These are phyloP conservation scores for Solioccasus polychromus DNA, from an alignment of 768 basidiomycete genomes.

Conservation along the genomic window DNA sequence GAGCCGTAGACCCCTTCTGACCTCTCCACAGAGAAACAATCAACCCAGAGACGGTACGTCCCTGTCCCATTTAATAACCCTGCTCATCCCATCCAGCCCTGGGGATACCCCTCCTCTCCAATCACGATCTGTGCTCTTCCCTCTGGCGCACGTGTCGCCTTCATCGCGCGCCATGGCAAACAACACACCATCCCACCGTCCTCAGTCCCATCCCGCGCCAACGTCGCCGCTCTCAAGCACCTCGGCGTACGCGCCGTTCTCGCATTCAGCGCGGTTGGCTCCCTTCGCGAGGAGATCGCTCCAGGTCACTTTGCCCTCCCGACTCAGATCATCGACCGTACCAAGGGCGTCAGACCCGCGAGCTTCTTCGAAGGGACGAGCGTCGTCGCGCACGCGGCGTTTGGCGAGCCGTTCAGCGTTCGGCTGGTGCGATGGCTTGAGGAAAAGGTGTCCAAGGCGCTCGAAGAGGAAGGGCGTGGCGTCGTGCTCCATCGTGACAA, in stretches of 20 bases:
- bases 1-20: too few species aligned
- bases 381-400: slow-evolving; percentile 89
- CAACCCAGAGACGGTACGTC: slow-evolving; percentile 75
- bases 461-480: slow-evolving; percentile 55
- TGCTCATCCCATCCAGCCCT: slow-evolving; percentile 55
- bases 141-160: slow-evolving; percentile 77
- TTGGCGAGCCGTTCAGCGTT: slow-evolving; percentile 87
- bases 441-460: slow-evolving; percentile 56
- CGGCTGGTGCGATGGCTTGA: slow-evolving; percentile 66
- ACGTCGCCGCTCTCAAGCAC: slow-evolving; percentile 92
- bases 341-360: slow-evolving; percentile 86
- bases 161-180: slow-evolving; percentile 87
- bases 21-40: slow-evolving; percentile 60
- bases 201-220: slow-evolving; percentile 80
- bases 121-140: slow-evolving; percentile 91
- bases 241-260: slow-evolving; percentile 87
- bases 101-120: slow-evolving; percentile 88
- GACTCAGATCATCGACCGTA: slow-evolving; percentile 92
- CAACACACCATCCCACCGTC: slow-evolving; percentile 80
- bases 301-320: slow-evolving; percentile 90
- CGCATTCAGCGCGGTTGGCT: slow-evolving; percentile 95
- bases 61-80: neutral
- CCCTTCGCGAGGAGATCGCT: slow-evolving; percentile 86
- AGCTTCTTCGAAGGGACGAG: slow-evolving; percentile 83
- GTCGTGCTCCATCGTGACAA: slow-evolving; percentile 77